Conservation (phyloP, 331 rosid genomes). For the Quercus tomentella region DNA sequence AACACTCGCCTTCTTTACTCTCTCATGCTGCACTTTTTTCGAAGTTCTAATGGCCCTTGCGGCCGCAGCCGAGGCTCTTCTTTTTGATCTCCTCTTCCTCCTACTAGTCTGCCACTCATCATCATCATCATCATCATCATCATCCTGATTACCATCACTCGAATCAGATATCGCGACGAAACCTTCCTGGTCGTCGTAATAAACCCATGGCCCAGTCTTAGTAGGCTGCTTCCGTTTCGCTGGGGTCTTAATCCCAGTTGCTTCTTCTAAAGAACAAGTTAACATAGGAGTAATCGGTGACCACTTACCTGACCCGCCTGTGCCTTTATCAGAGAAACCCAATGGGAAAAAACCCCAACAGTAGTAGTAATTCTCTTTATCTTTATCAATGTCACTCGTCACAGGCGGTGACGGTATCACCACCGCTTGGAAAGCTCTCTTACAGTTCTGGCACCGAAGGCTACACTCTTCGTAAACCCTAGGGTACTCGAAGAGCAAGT, state of each 20-base stretch:
- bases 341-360: slow-evolving; percentile 82
- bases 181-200: slow-evolving; percentile 41
- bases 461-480: slow-evolving; percentile 69
- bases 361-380: slow-evolving; percentile 37
- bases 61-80: not conserved
- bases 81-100: slow-evolving; percentile 32
- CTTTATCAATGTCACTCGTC: not conserved
- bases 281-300: slow-evolving; percentile 69
- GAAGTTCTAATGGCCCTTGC: not conserved
- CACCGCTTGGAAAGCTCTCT: slow-evolving; percentile 68
- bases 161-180: slow-evolving; percentile 46
- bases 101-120: slow-evolving; percentile 51
- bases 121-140: slow-evolving; percentile 2
- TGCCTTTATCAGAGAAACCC: slow-evolving; percentile 44
- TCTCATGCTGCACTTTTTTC: slow-evolving; percentile 17
- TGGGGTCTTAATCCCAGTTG: not conserved
- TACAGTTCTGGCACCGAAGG: slow-evolving; percentile 76
- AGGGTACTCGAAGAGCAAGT: slow-evolving; percentile 65
- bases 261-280: slow-evolving; percentile 43
- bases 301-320: slow-evolving; percentile 46
- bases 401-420: slow-evolving; percentile 56
- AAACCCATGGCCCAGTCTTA: slow-evolving; percentile 34
- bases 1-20: slow-evolving; percentile 36
- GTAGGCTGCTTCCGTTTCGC: not conserved
- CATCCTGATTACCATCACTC: slow-evolving; percentile 40